Percentiles rank a stretch among this genome's conserved stretches.
Evolutionary conservation across 176 grass and related monocot genomes (phyloP).

Genomic region (Rhynchospora tenuis): DNA sequence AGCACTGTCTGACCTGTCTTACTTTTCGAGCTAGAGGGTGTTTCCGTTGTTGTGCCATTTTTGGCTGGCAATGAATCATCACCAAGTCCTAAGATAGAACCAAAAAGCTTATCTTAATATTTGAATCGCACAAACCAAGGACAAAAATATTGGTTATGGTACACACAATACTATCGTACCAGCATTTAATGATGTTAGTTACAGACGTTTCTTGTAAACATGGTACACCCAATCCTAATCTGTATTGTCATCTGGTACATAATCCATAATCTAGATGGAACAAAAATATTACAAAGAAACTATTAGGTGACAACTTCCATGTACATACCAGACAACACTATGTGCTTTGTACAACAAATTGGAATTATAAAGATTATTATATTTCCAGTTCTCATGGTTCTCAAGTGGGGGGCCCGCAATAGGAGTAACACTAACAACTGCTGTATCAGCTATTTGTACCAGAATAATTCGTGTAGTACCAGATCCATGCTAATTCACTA

Average conservation of each 20-base stretch:
- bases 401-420: background rate
- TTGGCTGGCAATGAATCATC: conserved; percentile 45
- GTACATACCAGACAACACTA: background rate
- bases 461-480: background rate
- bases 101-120: background rate
- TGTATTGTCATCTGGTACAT: background rate
- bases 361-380: background rate
- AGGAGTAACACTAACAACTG: background rate
- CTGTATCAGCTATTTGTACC: background rate
- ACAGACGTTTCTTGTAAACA: background rate
- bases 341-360: background rate
- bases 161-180: background rate
- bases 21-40: conserved; percentile 35
- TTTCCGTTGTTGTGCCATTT: conserved; percentile 45
- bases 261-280: background rate
- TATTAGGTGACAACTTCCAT: background rate
- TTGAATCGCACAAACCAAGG: background rate
- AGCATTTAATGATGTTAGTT: background rate
- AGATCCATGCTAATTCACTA: background rate
- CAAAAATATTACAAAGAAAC: too few species aligned
- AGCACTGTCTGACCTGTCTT: conserved; percentile 58
- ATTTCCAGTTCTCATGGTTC: background rate
- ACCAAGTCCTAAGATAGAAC: conserved; percentile 46
- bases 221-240: background rate
- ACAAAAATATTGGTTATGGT: background rate